phyloP scores from a whole-genome alignment of 768 basidiomycete genomes.

The Lyophyllum decastes region DNA sequence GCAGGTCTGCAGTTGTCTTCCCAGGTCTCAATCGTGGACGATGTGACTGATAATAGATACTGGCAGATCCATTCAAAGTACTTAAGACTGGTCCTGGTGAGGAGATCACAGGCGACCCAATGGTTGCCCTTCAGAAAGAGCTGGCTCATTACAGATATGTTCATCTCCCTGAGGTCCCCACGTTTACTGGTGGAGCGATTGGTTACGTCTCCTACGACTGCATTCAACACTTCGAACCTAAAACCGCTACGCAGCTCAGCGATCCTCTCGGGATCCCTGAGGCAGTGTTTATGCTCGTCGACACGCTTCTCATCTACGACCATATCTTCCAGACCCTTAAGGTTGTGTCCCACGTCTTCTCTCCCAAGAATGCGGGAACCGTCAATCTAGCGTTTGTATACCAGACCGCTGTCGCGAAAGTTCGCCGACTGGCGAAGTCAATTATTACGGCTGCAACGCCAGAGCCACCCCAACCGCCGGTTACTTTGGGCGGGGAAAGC shows the following conservation, averaged over 20 bases:
- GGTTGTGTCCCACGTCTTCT: slow-evolving; percentile 94
- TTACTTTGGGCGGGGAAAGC: slow-evolving; percentile 63
- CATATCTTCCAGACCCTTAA: slow-evolving; percentile 95
- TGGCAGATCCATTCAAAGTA: slow-evolving; percentile 87
- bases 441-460: slow-evolving; percentile 54
- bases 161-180: slow-evolving; percentile 87
- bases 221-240: slow-evolving; percentile 95
- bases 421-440: slow-evolving; percentile 75
- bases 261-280: slow-evolving; percentile 91
- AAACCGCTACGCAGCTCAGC: slow-evolving; percentile 72
- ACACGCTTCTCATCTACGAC: slow-evolving; percentile 95
- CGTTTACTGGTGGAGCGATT: slow-evolving; percentile 96
- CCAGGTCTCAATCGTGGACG: background rate
- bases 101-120: slow-evolving; percentile 85
- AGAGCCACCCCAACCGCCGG: slow-evolving; percentile 68
- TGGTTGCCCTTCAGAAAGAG: slow-evolving; percentile 81
- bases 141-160: slow-evolving; percentile 86
- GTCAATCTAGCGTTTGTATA: slow-evolving; percentile 84
- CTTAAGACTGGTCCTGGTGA: slow-evolving; percentile 86
- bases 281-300: slow-evolving; percentile 94
- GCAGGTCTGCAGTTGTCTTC: slow-evolving; percentile 58
- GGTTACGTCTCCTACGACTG: slow-evolving; percentile 98
- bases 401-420: slow-evolving; percentile 81
- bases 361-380: slow-evolving; percentile 66
- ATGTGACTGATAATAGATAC: background rate